Evolutionary conservation across 129 eudicot species (phyloP).

Genomic region (Escallonia rubra): DNA sequence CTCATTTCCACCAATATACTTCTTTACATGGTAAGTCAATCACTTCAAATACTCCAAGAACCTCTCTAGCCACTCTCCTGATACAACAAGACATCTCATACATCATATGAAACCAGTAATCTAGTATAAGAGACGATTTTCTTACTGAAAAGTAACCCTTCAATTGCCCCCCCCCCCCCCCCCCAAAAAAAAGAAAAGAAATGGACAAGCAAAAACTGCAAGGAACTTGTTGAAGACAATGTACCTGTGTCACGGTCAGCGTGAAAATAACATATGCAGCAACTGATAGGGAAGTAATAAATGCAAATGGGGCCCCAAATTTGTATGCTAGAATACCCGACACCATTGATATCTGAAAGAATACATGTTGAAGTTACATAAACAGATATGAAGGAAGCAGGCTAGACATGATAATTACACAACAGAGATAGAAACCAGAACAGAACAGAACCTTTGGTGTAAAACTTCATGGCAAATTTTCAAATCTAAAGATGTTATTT

Average conservation of each 20-base stretch:
- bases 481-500: neutral
- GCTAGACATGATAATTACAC: neutral
- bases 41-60: too few species aligned
- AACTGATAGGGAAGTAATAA: conserved; percentile 90
- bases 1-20: too few species aligned
- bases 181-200: neutral
- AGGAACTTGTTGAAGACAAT: neutral
- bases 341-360: conserved; percentile 84
- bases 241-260: conserved; percentile 81
- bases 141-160: too few species aligned
- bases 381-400: neutral
- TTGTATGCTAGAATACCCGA: conserved; percentile 94
- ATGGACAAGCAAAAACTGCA: neutral
- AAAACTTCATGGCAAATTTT: too few species aligned
- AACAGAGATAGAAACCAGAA: too few species aligned
- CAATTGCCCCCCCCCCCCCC: too few species aligned
- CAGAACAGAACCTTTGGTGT: too few species aligned
- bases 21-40: too few species aligned
- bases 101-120: too few species aligned
- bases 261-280: conserved; percentile 84
- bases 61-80: too few species aligned
- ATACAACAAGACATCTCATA: too few species aligned
- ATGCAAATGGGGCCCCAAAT: conserved; percentile 94
- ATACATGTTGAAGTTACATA: conserved; percentile 18
- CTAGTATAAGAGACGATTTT: too few species aligned